Evolutionary conservation across 371 early-diverging fungal genomes (phyloP), one percentile per base, ranked within the genome.

Genomic region (Mucor sp.): DNA sequence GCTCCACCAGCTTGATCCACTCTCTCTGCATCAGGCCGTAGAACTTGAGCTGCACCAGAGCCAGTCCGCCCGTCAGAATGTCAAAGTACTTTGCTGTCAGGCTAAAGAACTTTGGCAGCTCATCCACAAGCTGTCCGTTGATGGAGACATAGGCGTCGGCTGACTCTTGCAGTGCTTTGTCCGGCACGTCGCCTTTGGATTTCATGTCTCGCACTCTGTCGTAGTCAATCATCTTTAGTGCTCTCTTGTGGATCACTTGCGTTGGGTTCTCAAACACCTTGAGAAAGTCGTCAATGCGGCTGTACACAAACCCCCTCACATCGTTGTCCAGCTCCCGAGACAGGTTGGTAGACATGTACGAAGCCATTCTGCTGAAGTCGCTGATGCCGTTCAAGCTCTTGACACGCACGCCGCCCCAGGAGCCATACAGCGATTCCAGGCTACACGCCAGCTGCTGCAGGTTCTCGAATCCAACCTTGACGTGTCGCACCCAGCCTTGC

Each of bases 81-180:
- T 91, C 88, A 65, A 93, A 84, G 72, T 89, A 91, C 58, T 84
- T 77, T 0, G 75, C 74, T 0, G 89, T 88, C 41, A 92, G 68
- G 15, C 66, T 70, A 37, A 91, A 76, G 60, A 93, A 91, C 44
- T 74, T 74, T 3, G 95, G 95, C 14, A 95, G 71, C 66, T 95
- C 93, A 32, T 93, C 92, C 25, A 89, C 75, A 9, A 95, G 80
- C 59, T 95, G 92, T 6, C 85, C 91, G 69, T 93, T 91, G 67
- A 95, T 88, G 2, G 91, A 86, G 0, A 73, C 73, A 72, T 90
- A 95, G 0, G 87, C 90, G 33, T 85, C 89, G 1, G 93, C 91
- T 0, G 91, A 90, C 32, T 88, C 90, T 58, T 86, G 85, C 28
- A 93, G 74, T 32, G 85, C 75, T 69, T 90, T 90, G 60, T 90